Base-by-base conservation (phyloP, 208 protist species). In the Spongospora subterranea region DNA sequence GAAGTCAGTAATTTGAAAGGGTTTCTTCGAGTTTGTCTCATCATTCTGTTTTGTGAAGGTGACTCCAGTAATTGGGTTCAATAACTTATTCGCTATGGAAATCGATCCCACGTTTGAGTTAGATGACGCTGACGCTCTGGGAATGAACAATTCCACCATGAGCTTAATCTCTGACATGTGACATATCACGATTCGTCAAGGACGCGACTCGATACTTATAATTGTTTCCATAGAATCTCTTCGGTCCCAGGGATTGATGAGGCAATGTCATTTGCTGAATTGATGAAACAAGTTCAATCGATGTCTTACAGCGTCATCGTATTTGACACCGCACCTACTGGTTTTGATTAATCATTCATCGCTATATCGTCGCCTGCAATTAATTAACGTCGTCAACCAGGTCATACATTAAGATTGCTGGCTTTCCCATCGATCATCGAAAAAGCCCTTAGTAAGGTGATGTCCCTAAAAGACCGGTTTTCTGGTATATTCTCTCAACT, bases 271-370 rank as follows among this genome's bases (percentile, higher is more conserved):
- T 99, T 99, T 93, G 94, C 95, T 38, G 96, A 99, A 65, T 95
- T 99, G 53, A 95, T 99, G 91, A 95, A 96, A 91, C 92, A 95
- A 13, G 95, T 98, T 1, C 91, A 97, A 76, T 71, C 65, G 0
- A 94, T 98, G 90, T 94, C 98, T 0, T 99, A 96, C 93, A 95
- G 97, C 90, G 89, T 97, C 20, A 96, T 99, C 43, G 95, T 99
- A 29, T 99, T 99, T 93, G 98, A 99, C 94, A 99, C 98, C 38
- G 98, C 99, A 0, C 99, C 99, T 46, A 99, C 98, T 0, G 98
- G 98, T 38, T 98, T 60, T 60, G 50, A 60, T 24, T 60, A 24
- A 29, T 60, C 24, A 60, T 60, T 60, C 6, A 29, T 60, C 24
- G 6, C 24, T 29, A 60, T 60, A 29, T 60, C 50, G 50, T 60